Evolutionary conservation across 257 asterid species (phyloP), one percentile per base, ranked within the genome.

Genomic region (Salvia splendens): DNA sequence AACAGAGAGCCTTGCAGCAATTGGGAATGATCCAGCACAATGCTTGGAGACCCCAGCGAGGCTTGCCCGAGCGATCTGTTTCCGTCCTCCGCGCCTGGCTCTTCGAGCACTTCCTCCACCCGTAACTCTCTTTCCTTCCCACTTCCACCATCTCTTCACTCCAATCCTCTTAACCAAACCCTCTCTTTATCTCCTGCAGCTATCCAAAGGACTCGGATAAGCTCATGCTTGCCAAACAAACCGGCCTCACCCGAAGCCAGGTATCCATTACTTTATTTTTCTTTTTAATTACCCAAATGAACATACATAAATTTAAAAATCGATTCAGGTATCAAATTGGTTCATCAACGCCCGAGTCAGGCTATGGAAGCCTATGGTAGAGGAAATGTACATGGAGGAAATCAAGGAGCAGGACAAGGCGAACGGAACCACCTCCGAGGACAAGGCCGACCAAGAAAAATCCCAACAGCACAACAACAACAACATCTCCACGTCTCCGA

Each of bases 31-130:
- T 90, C 82, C 99, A 88, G 70, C 94, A 90, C 64, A 93, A 90
- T 77, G 99, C 99, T 73, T 93, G 99, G 99, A 90, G 99, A 79
- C 99, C 99, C 61, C 99, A 90, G 68, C 72, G 99, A 77, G 99
- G 99, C 46, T 82, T 93, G 76, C 99, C 99, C 1, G 99, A 93
- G 67, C 79, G 96, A 1, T 87, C 99, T 20, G 99, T 93, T 50
- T 90, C 97, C 2, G 92, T 93, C 17, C 97, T 93, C 54, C 97
- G 99, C 1, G 92, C 99, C 42, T 93, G 99, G 99, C 95, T 93
- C 12, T 93, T 93, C 64, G 97, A 93, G 76, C 97, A 93, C 79
- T 93, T 93, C 78, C 96, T 93, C 71, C 99, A 93, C 64, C 99
- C 99, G 98, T 90, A 77, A 15, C 11, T 2, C 11, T 5, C 5